Conservation (phyloP, 768 basidiomycete species). For the Suillus spraguei region DNA sequence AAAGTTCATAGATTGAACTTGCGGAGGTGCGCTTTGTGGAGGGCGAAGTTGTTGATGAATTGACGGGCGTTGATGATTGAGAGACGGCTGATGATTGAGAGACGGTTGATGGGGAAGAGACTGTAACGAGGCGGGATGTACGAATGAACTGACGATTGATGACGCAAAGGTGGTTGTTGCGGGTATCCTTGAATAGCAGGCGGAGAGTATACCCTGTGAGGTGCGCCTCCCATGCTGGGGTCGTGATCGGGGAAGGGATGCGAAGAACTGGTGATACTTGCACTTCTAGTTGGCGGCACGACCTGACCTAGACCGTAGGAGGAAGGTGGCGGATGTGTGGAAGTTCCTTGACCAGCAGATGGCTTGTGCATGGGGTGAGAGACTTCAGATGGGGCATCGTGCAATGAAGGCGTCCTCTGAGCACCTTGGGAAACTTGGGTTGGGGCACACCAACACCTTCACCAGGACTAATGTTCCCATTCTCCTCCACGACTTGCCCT, state of each 20-base stretch:
- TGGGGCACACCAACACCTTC: conserved; percentile 12
- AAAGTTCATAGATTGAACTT: conserved; percentile 24
- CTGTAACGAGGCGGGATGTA: conserved; percentile 29
- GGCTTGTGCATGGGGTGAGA: conserved; percentile 27
- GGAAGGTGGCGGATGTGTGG: conserved; percentile 28
- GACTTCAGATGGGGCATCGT: conserved; percentile 21
- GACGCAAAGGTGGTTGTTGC: conserved; percentile 21
- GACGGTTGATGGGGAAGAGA: conserved; percentile 31
- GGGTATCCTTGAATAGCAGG: conserved; percentile 14
- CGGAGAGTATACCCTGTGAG: conserved; percentile 21
- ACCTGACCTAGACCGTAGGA: conserved; percentile 39
- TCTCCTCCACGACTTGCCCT: conserved; percentile 11
- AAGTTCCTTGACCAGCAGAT: conserved; percentile 20
- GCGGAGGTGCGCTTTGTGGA: conserved; percentile 18
- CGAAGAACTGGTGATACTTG: conserved; percentile 32
- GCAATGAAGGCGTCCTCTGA: conserved; percentile 23
- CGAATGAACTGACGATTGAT: conserved; percentile 28
- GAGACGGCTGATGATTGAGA: conserved; percentile 23
- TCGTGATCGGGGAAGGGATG: conserved; percentile 28
- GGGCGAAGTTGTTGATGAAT: conserved; percentile 17
- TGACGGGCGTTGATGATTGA: conserved; percentile 18
- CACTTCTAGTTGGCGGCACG: conserved; percentile 41
- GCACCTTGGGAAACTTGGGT: conserved; percentile 9
- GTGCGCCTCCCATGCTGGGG: conserved; percentile 21
- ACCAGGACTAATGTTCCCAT: conserved; percentile 11